Evolutionary conservation across 176 grass and related monocot species (phyloP).

Genomic region (Lolium multiflorum): DNA sequence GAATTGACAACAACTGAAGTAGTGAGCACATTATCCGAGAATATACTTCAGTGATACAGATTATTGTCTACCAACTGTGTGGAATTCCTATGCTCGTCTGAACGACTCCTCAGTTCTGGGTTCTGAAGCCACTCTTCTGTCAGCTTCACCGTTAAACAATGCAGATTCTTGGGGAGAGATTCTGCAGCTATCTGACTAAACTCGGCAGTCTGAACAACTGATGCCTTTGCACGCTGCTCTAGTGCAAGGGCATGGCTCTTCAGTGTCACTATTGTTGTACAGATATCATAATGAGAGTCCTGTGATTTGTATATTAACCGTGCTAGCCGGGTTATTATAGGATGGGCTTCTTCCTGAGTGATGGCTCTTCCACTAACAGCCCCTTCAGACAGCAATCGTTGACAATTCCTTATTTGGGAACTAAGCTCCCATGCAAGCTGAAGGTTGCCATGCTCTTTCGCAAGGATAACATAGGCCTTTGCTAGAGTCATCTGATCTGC

Average conservation of each 20-base stretch:
- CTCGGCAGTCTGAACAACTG: conserved; percentile 78
- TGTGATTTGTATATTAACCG: conserved; percentile 92
- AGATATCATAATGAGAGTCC: conserved; percentile 98
- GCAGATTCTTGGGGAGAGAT: conserved; percentile 78
- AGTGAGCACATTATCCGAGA: conserved; percentile 93
- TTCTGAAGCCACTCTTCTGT: conserved; percentile 83
- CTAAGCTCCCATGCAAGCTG: conserved; percentile 95
- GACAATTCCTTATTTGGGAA: conserved; percentile 91
- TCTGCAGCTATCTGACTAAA: conserved; percentile 91
- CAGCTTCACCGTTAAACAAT: conserved; percentile 83
- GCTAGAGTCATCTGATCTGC: conserved; percentile 96
- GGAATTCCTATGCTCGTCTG: conserved; percentile 82
- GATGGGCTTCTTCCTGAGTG: conserved; percentile 73
- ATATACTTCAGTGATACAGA: conserved; percentile 95
- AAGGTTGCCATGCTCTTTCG: conserved; percentile 93
- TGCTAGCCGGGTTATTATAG: conserved; percentile 78
- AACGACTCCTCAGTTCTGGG: conserved; percentile 55
- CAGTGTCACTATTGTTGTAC: conserved; percentile 82
- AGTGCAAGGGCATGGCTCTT: conserved; percentile 83
- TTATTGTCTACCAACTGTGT: conserved; percentile 95
- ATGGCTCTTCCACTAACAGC: conserved; percentile 82
- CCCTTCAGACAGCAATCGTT: conserved; percentile 83
- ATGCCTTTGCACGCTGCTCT: conserved; percentile 90
- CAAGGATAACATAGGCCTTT: conserved; percentile 91
- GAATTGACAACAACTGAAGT: conserved; percentile 96